Evolutionary conservation across 371 early-diverging fungal species (phyloP), one percentile per base, ranked within the genome.

Genomic region (Mucor circinelloides): DNA sequence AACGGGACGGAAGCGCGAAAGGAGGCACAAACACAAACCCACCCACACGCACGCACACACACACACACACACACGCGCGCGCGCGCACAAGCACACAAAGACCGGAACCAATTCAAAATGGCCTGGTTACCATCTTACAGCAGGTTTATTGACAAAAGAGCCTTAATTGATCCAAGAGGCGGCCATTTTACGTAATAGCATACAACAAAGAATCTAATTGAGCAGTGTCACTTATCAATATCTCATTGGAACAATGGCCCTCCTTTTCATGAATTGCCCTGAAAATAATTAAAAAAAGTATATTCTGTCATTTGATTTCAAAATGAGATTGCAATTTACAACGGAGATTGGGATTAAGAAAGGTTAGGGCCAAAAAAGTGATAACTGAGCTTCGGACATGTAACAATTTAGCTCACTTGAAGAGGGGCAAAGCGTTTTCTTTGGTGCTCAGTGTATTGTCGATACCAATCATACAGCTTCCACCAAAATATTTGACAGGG

Each of bases 1-100:
- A 52, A 52, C 52, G 52, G 52, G 52, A 52, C 46, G 46, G 46
- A 46, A 46, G 40, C 40, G 40, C 40, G 40, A 40, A 40, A 46
- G 8, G 4, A 34, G 34, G 10, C 34, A 34, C 34, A 34, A n/a
- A n/a, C n/a, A n/a, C n/a, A n/a, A 10, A 38, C 38, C 1, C 38
- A 13, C 38, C 1, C 15, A 13, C 5, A 38, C 38, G 7, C 15
- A 17, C 40, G 17, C 40, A 36, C 36, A 36, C 1, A 17, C 40
- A 40, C 40, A 40, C 15, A 40, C n/a, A n/a, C 38, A 38, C 38
- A 13, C 38, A 13, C 38, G 5, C 15, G 5, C 5, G 15, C 38
- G 7, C 15, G 40, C 40, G 17, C 40, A 36, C 36, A 36, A 13
- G 40, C 40, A 40, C 40, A 40, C 15, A 40, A 40, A 17, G 9